Percentiles rank a stretch among this genome's conserved stretches.
Evolutionary conservation across 139 green algal genomes (phyloP).

Genomic region (Chlamydomonas applanata): DNA sequence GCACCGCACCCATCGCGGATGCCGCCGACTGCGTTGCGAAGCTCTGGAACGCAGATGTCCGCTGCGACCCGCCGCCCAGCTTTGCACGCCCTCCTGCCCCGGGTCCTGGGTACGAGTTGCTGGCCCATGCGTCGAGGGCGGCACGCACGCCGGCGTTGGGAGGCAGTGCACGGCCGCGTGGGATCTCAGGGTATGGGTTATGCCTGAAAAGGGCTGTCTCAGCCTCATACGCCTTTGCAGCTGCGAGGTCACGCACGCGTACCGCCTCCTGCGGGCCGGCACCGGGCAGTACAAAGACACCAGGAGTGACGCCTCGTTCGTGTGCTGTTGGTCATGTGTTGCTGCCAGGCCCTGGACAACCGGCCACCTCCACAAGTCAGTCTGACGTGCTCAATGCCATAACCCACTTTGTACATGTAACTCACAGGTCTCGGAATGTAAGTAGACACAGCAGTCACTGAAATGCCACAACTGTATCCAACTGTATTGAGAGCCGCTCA

Average conservation of each 20-base stretch:
- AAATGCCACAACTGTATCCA: no score
- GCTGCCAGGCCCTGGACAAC: not conserved
- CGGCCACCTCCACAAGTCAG: no score
- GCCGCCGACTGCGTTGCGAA: not conserved
- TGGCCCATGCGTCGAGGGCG: not conserved
- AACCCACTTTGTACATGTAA: no score
- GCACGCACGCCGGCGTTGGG: not conserved
- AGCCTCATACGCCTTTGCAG: constrained; percentile 1
- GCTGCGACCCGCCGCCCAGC: not conserved
- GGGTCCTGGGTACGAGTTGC: no score
- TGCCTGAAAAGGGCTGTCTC: constrained; percentile 1
- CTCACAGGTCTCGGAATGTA: no score
- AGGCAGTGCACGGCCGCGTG: not conserved
- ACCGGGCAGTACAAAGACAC: no score
- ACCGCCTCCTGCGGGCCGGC: not conserved
- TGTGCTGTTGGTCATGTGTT: no score
- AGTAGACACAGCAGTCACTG: no score
- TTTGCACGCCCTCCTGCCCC: not conserved
- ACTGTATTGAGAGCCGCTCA: constrained; percentile 13
- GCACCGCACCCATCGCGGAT: no score
- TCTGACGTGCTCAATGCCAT: not conserved
- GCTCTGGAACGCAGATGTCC: not conserved
- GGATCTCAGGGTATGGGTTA: constrained; percentile 1
- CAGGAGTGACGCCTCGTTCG: no score
- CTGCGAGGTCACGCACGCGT: not conserved